Evolutionary conservation across 2,329 filamentous ascomycete species (phyloP).

Genomic region (Talaromyces sp.): DNA sequence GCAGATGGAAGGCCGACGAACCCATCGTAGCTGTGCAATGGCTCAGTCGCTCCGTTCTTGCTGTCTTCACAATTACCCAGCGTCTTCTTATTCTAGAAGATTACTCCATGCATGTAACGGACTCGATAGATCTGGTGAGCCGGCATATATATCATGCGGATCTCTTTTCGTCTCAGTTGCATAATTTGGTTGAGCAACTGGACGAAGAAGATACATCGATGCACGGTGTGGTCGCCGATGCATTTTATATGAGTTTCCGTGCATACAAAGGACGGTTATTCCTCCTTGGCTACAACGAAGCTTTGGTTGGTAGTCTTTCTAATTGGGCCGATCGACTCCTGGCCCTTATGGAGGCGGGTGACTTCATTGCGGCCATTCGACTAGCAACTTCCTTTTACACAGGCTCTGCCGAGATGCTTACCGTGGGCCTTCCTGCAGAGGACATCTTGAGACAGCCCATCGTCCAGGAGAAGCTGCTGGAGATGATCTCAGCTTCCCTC

Average conservation of each 20-base stretch:
- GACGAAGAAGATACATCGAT: conserved; percentile 85
- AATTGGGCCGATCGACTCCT: conserved; percentile 96
- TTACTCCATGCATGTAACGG: conserved; percentile 82
- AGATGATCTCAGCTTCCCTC: conserved; percentile 90
- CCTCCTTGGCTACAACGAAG: conserved; percentile 87
- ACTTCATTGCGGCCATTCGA: conserved; percentile 88
- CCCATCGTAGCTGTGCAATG: conserved; percentile 96
- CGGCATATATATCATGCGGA: conserved; percentile 92
- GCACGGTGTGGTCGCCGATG: conserved; percentile 95
- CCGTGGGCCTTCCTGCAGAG: conserved; percentile 89
- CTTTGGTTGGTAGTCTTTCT: conserved; percentile 86
- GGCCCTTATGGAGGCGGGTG: conserved; percentile 94
- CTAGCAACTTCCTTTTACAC: conserved; percentile 91
- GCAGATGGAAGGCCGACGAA: conserved; percentile 90
- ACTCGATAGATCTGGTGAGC: conserved; percentile 88
- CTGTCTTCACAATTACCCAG: conserved; percentile 91
- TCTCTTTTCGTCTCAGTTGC: conserved; percentile 84
- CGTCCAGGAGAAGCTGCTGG: conserved; percentile 84
- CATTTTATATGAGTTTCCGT: conserved; percentile 97
- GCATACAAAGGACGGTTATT: conserved; percentile 94
- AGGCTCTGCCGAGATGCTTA: conserved; percentile 89
- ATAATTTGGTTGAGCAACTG: conserved; percentile 80
- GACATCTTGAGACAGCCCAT: conserved; percentile 72
- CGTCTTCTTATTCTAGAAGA: conserved; percentile 92
- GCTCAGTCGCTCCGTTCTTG: conserved; percentile 90